These are phyloP conservation scores for Ilex asprella DNA, from an alignment of 257 asterid genomes.

Conservation along the genomic window DNA sequence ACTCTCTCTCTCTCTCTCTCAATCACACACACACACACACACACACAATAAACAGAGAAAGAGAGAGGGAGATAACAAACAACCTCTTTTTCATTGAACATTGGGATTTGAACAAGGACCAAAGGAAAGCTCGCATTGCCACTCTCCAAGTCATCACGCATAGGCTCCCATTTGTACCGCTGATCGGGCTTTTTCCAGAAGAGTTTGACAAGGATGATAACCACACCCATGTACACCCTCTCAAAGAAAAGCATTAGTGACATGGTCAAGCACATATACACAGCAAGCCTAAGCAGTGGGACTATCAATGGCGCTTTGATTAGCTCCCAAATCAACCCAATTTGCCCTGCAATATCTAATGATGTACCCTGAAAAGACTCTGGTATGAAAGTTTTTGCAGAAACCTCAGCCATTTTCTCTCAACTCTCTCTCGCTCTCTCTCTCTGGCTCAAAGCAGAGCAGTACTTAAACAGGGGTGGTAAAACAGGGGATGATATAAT, in stretches of 20 bases:
- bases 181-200: slow-evolving; percentile 21
- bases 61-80: not conserved
- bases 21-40: too few species aligned
- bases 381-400: not conserved
- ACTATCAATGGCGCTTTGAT: slow-evolving; percentile 18
- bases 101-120: slow-evolving; percentile 33
- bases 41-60: not conserved
- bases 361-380: not conserved
- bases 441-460: too few species aligned
- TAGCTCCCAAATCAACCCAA: slow-evolving; percentile 22
- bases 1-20: too few species aligned
- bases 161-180: slow-evolving; percentile 29
- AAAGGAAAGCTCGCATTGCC: slow-evolving; percentile 23
- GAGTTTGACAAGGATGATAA: slow-evolving; percentile 16
- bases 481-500: too few species aligned
- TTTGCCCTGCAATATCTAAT: not conserved
- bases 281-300: slow-evolving; percentile 17
- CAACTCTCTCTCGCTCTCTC: too few species aligned
- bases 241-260: slow-evolving; percentile 27
- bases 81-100: slow-evolving; percentile 38
- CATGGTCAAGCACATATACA: slow-evolving; percentile 22
- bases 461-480: too few species aligned
- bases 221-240: slow-evolving; percentile 27
- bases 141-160: slow-evolving; percentile 24
- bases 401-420: slow-evolving; percentile 9